Evolutionary conservation across 441 rosid species (phyloP).

Genomic region (Dalechampia spathulata): DNA sequence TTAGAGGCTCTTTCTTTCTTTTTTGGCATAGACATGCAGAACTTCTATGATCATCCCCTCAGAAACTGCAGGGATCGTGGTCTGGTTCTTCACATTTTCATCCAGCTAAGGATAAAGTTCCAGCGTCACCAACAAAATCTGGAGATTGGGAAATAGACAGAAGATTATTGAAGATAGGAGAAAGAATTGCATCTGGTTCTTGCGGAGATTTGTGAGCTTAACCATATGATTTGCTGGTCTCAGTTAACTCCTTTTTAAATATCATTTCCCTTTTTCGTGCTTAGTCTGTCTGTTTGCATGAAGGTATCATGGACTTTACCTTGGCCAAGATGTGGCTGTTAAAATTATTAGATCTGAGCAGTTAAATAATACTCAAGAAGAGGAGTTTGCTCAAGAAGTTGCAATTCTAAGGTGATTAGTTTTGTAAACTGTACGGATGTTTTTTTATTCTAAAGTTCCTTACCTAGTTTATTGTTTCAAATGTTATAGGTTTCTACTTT

Average conservation of each 20-base stretch:
- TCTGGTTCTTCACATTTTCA: slow-evolving; percentile 43
- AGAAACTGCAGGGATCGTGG: slow-evolving; percentile 47
- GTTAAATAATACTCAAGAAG: slow-evolving; percentile 41
- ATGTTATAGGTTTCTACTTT: slow-evolving; percentile 1
- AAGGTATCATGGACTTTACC: slow-evolving; percentile 60
- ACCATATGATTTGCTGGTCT: slow-evolving; percentile 9
- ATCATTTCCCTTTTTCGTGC: not conserved
- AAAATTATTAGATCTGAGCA: slow-evolving; percentile 63
- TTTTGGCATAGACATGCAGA: slow-evolving; percentile 9
- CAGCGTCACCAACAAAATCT: slow-evolving; percentile 23
- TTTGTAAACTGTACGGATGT: not conserved
- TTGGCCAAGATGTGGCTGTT: slow-evolving; percentile 69
- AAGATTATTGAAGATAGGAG: slow-evolving; percentile 51
- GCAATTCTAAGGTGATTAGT: slow-evolving; percentile 51
- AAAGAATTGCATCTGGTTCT: slow-evolving; percentile 63
- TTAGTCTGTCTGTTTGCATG: slow-evolving; percentile 9
- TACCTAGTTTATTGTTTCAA: not conserved
- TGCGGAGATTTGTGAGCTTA: slow-evolving; percentile 69
- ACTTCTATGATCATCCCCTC: slow-evolving; percentile 10
- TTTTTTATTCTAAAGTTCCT: too few species aligned
- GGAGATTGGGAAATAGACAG: slow-evolving; percentile 58
- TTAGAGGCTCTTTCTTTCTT: not conserved
- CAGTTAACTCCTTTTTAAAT: not conserved
- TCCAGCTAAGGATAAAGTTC: slow-evolving; percentile 29
- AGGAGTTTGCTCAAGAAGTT: slow-evolving; percentile 68